Conservation (phyloP, 371 early-diverging fungal species). For the Phascolomyces articulosus region DNA sequence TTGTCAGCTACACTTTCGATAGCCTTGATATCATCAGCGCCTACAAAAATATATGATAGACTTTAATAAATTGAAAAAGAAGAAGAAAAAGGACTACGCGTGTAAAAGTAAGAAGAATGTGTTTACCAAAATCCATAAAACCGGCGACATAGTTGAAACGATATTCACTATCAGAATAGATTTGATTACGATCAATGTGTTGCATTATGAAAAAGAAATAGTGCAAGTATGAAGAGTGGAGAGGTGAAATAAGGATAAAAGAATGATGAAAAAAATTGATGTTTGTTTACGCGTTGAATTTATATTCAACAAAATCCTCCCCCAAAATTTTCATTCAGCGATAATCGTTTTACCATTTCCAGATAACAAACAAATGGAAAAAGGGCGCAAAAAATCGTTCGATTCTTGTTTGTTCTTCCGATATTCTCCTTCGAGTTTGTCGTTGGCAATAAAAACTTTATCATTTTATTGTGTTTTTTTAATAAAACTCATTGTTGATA, state of each 20-base stretch:
- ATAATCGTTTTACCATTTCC: background rate
- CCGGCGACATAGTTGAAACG: constrained; percentile 72
- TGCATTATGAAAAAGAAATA: too few species aligned
- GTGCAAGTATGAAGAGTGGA: background rate
- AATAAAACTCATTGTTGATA: background rate
- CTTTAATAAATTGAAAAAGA: background rate
- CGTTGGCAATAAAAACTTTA: background rate
- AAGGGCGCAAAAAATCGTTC: background rate
- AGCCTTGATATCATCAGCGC: constrained; percentile 48
- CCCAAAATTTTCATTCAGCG: constrained; percentile 2
- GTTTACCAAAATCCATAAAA: constrained; percentile 68
- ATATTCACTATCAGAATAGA: constrained; percentile 74
- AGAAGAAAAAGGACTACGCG: background rate
- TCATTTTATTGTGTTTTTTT: background rate
- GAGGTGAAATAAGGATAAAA: background rate
- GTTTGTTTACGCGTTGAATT: background rate
- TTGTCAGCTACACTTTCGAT: constrained; percentile 69
- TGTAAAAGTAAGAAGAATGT: background rate
- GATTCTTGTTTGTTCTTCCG: background rate
- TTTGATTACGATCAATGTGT: constrained; percentile 61
- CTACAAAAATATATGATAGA: constrained; percentile 9
- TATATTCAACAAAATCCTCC: too few species aligned
- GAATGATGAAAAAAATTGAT: background rate
- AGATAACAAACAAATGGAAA: constrained; percentile 5
- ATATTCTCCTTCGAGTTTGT: background rate